Evolutionary conservation across 306 rosid genomes (phyloP).

Genomic region (Cajanus cajan): DNA sequence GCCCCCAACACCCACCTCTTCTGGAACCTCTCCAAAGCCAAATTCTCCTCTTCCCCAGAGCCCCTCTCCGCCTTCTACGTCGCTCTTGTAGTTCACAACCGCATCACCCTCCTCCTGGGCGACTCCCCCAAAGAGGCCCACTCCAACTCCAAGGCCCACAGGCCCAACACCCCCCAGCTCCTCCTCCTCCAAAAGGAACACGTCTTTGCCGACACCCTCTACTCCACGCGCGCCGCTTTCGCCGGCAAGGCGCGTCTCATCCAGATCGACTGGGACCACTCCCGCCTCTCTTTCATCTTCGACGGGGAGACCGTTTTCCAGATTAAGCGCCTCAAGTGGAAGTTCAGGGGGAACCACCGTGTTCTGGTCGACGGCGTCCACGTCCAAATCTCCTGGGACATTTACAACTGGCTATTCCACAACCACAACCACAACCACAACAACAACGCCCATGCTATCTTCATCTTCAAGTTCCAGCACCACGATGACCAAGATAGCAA

Average conservation of each 20-base stretch:
- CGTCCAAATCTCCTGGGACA: slow-evolving; percentile 90
- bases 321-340: slow-evolving; percentile 52
- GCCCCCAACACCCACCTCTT: slow-evolving; percentile 43
- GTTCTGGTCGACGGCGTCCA: slow-evolving; percentile 62
- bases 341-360: slow-evolving; percentile 78
- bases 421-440: too few species aligned
- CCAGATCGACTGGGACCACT: slow-evolving; percentile 51
- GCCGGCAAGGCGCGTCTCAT: slow-evolving; percentile 65
- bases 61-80: slow-evolving; percentile 70
- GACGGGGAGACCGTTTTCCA: slow-evolving; percentile 38
- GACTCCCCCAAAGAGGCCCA: slow-evolving; percentile 56
- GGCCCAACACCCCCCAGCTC: slow-evolving; percentile 32
- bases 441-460: slow-evolving; percentile 63
- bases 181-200: slow-evolving; percentile 71
- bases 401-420: slow-evolving; percentile 78
- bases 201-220: slow-evolving; percentile 59
- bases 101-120: slow-evolving; percentile 67
- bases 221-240: slow-evolving; percentile 57
- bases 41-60: slow-evolving; percentile 65
- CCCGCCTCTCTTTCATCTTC: slow-evolving; percentile 30
- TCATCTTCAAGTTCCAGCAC: slow-evolving; percentile 85
- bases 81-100: slow-evolving; percentile 64
- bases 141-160: slow-evolving; percentile 48
- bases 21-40: slow-evolving; percentile 78
- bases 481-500: slow-evolving; percentile 38